Evolutionary conservation across 306 rosid genomes (phyloP), one percentile per base, ranked within the genome.

Genomic region (Rosa rugosa): DNA sequence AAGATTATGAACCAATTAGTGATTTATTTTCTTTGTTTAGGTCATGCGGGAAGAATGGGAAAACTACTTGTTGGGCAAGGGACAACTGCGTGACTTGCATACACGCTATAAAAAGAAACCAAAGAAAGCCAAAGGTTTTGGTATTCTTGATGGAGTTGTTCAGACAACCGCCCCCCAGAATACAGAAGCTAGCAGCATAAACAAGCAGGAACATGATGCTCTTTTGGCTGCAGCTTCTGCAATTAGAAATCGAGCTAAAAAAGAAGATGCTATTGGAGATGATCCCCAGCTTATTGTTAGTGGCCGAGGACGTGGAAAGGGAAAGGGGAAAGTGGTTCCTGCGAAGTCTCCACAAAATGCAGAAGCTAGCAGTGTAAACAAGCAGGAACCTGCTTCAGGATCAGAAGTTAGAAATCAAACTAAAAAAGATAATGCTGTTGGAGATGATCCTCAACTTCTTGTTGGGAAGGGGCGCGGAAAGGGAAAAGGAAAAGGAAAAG

Each of bases 41-140:
- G 90, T 88, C 89, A 90, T 91, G 97, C 69, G 70, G 51, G 92
- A 82, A 50, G 98, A 95, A 84, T 95, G 97, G 99, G 89, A 88
- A 80, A 92, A 95, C 63, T 95, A 95, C 91, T 88, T 95, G 88
- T 88, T 92, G 66, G 89, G 89, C 84, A 95, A 95, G 88, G 91
- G 90, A 71, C 90, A 92, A 84, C 84, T 95, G 72, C 92, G 94
- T 76, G 97, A 91, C 53, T 74, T 91, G 57, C 88, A 81, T 40
- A 85, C 86, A 72, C 84, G 82, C 16, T 88, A 82, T 81, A 95
- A 91, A 83, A 95, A 92, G 86, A 95, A 95, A 86, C 87, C 90
- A 22, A 92, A 88, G 85, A 86, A 89, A 75, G 91, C 95, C 76
- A 92, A 95, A 86, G 99, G 98, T 83, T 95, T 92, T 90, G 99